Evolutionary conservation across 257 asterid species (phyloP).

Genomic region (Asclepias syriaca): DNA sequence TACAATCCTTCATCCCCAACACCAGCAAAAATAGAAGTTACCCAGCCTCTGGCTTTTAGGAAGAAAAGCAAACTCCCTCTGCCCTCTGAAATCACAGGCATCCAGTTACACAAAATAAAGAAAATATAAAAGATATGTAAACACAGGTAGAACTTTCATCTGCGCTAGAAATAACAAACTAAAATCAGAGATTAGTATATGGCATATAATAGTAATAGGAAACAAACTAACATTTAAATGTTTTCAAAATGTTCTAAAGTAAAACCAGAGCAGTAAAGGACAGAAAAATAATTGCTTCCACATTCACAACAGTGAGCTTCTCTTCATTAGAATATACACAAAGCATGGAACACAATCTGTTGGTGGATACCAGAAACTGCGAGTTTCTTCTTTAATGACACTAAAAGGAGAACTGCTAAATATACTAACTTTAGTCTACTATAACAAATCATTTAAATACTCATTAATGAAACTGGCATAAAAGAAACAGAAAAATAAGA

Average conservation of each 20-base stretch:
- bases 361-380: not conserved
- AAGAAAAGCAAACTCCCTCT: slow-evolving; percentile 81
- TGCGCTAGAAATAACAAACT: not conserved
- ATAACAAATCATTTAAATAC: not conserved
- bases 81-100: slow-evolving; percentile 68
- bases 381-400: not conserved
- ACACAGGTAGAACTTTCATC: not conserved
- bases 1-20: slow-evolving; percentile 91
- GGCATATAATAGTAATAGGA: not conserved
- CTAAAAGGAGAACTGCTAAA: not conserved
- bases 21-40: slow-evolving; percentile 88
- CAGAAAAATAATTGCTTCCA: not conserved
- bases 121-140: not conserved
- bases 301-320: not conserved
- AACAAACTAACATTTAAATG: not conserved
- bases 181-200: not conserved
- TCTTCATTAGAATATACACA: not conserved
- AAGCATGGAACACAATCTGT: not conserved
- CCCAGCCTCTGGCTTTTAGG: slow-evolving; percentile 87
- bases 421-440: not conserved
- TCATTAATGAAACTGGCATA: not conserved
- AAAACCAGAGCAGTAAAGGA: not conserved
- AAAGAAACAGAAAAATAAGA: not conserved
- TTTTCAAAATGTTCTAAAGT: not conserved
- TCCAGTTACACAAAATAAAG: not conserved